Conservation (phyloP, 352 stramenopile species). For the Globisporangium apiculatum region DNA sequence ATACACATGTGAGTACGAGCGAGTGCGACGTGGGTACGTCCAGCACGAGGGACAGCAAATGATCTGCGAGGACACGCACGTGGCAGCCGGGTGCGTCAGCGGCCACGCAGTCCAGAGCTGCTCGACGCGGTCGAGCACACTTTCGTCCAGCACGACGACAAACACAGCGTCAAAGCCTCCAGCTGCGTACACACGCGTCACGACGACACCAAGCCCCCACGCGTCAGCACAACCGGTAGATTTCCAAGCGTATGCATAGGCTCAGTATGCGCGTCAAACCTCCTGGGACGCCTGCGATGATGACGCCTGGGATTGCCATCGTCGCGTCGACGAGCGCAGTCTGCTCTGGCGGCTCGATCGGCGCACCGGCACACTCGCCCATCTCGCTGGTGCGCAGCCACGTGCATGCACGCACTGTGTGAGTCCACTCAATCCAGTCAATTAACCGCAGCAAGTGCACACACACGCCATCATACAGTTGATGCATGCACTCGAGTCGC, state of each 20-base stretch:
- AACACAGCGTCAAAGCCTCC: slow-evolving; percentile 96
- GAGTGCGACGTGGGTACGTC: too few relatives aligned
- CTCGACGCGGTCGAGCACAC: slow-evolving; percentile 51
- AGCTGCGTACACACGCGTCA: slow-evolving; percentile 29
- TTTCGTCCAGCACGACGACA: slow-evolving; percentile 75
- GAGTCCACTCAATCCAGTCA: neutral
- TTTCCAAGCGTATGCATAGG: too few relatives aligned
- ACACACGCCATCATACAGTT: neutral
- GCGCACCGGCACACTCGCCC: slow-evolving; percentile 83
- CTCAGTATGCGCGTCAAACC: slow-evolving; percentile 19
- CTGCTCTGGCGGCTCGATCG: slow-evolving; percentile 91
- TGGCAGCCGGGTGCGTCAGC: slow-evolving; percentile 27
- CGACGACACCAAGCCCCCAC: neutral
- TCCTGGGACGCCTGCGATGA: slow-evolving; percentile 92
- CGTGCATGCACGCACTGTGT: too few relatives aligned
- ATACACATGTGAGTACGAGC: neutral
- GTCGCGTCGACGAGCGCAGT: slow-evolving; percentile 91
- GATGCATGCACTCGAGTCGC: neutral
- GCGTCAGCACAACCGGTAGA: neutral
- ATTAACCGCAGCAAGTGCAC: neutral
- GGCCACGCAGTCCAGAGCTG: slow-evolving; percentile 69
- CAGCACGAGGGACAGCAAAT: neutral
- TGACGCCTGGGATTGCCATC: slow-evolving; percentile 87
- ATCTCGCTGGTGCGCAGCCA: slow-evolving; percentile 52
- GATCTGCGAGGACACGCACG: slow-evolving; percentile 21